Percentiles rank a stretch among this genome's conserved stretches.
These are phyloP conservation scores for Metschnikowia bowlesiae DNA, from an alignment of 805 yeast species.

Conservation along the genomic window DNA sequence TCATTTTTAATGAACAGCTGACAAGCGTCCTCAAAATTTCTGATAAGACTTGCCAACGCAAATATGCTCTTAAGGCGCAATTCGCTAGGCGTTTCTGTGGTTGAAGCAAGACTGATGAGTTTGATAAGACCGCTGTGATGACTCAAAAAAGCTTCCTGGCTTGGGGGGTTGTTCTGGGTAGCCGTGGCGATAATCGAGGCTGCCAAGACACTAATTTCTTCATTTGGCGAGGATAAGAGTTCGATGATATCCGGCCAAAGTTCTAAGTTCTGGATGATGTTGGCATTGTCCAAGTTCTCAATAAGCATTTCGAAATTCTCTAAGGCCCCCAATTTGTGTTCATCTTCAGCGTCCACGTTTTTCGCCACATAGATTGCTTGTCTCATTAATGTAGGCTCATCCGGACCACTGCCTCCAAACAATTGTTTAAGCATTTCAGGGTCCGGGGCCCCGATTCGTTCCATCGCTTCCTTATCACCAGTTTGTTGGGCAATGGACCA, in stretches of 20 bases:
- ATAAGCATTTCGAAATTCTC: slow-evolving; percentile 92
- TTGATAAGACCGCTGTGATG: slow-evolving; percentile 45
- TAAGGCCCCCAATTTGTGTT: slow-evolving; percentile 67
- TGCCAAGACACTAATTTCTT: slow-evolving; percentile 49
- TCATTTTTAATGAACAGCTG: slow-evolving; percentile 47
- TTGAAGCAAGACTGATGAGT: slow-evolving; percentile 42
- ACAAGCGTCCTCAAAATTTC: slow-evolving; percentile 62
- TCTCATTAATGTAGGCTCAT: slow-evolving; percentile 86
- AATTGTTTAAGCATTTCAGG: slow-evolving; percentile 75
- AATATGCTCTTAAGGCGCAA: slow-evolving; percentile 64
- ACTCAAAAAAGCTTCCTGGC: slow-evolving; percentile 64
- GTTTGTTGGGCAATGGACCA: slow-evolving; percentile 86
- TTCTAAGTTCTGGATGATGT: slow-evolving; percentile 76
- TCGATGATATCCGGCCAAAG: slow-evolving; percentile 73
- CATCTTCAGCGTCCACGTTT: slow-evolving; percentile 55
- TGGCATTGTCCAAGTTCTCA: slow-evolving; percentile 92
- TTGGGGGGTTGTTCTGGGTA: slow-evolving; percentile 79
- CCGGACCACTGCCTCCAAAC: slow-evolving; percentile 61
- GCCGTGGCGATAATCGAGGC: slow-evolving; percentile 84
- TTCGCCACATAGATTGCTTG: slow-evolving; percentile 61
- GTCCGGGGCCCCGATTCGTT: slow-evolving; percentile 65
- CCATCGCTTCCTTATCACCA: slow-evolving; percentile 65
- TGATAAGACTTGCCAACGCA: slow-evolving; percentile 68
- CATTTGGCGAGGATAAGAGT: slow-evolving; percentile 40
- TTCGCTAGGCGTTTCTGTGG: slow-evolving; percentile 13